Percentiles rank a stretch among this genome's conserved stretches.
These are phyloP conservation scores for Carex kokanica DNA, from an alignment of 176 grass and related monocot species.

Conservation along the genomic window DNA sequence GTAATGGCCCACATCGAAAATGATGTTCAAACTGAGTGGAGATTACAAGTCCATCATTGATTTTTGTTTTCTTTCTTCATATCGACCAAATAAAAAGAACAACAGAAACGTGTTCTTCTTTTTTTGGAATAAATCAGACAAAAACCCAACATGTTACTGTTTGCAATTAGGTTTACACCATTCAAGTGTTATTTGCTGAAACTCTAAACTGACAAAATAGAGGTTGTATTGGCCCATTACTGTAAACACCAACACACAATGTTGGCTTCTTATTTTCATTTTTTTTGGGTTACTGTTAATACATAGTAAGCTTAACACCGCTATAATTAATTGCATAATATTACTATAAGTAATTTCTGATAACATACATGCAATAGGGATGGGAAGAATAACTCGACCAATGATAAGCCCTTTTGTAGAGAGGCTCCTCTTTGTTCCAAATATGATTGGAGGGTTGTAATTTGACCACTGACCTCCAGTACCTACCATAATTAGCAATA, in stretches of 20 bases:
- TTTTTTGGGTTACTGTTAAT: background rate
- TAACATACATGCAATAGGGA: constrained; percentile 48
- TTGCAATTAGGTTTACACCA: background rate
- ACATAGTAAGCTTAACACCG: background rate
- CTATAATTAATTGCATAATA: background rate
- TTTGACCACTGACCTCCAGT: constrained; percentile 60
- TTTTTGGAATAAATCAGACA: background rate
- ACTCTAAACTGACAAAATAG: background rate
- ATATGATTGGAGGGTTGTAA: constrained; percentile 75
- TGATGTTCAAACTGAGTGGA: background rate
- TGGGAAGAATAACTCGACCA: constrained; percentile 73
- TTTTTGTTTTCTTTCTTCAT: background rate
- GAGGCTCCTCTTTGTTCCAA: constrained; percentile 74
- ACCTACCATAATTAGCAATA: constrained; percentile 43
- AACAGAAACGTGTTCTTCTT: too few relatives aligned
- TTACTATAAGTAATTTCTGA: background rate
- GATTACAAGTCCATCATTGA: background rate
- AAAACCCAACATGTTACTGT: background rate
- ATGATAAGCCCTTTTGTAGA: constrained; percentile 56
- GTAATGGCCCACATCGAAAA: background rate
- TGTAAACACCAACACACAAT: background rate
- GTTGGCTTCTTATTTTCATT: background rate
- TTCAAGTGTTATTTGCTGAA: background rate
- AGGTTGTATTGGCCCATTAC: background rate
- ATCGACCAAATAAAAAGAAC: background rate